These are phyloP conservation scores for Mycena haematopus DNA, from an alignment of 768 basidiomycete species.

Conservation along the genomic window DNA sequence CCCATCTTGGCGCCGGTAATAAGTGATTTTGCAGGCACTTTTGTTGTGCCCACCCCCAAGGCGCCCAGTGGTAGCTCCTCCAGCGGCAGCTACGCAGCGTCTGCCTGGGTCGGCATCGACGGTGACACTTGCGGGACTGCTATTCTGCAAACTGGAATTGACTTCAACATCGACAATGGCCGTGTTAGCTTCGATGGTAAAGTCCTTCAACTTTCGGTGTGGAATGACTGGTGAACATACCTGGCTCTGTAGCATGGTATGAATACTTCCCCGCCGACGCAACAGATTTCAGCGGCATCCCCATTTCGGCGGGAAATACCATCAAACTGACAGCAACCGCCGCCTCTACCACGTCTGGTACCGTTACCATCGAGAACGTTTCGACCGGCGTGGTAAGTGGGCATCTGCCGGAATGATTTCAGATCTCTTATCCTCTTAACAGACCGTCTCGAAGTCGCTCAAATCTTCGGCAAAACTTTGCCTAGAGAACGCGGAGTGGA, in stretches of 20 bases:
- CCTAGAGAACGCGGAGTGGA: conserved; percentile 43
- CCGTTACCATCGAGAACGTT: conserved; percentile 36
- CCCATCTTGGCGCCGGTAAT: background rate
- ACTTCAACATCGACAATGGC: conserved; percentile 37
- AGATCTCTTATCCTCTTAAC: background rate
- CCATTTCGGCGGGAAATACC: conserved; percentile 25
- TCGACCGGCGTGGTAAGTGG: conserved; percentile 29
- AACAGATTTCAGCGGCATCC: conserved; percentile 41
- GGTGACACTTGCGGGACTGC: conserved; percentile 43
- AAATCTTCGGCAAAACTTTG: conserved; percentile 31
- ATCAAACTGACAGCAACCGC: conserved; percentile 40
- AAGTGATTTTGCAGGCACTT: conserved; percentile 35
- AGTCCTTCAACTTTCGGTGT: background rate
- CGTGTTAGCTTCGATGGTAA: conserved; percentile 38
- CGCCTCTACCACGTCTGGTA: conserved; percentile 33
- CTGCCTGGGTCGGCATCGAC: conserved; percentile 47
- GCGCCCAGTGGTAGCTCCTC: conserved; percentile 30
- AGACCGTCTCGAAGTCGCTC: conserved; percentile 37
- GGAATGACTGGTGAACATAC: background rate
- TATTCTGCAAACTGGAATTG: conserved; percentile 45
- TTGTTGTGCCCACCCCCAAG: conserved; percentile 40
- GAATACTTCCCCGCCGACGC: conserved; percentile 43
- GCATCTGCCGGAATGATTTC: background rate
- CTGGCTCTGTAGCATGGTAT: conserved; percentile 33
- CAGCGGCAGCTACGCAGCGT: conserved; percentile 36